Percentiles rank a stretch among this genome's conserved stretches.
Conservation (phyloP, 2,329 filamentous ascomycete species). For the Conoideocrella luteorostrata region DNA sequence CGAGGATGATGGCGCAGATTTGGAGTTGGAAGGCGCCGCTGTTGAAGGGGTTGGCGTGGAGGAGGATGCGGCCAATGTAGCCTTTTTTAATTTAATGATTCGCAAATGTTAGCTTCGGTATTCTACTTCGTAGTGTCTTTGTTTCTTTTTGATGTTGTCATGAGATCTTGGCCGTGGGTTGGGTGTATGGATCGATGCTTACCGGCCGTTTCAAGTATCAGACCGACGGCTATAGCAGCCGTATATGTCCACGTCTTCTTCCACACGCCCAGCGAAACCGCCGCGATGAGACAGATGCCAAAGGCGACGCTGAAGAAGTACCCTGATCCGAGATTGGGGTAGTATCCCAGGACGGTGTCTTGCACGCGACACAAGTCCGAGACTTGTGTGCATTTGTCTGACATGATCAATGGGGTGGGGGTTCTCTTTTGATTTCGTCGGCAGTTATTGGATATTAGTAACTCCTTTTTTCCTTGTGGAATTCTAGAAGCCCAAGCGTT, state of each 20-base stretch:
- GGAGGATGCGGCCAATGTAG: constrained; percentile 45
- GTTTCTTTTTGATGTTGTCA: too few relatives aligned
- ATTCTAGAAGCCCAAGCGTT: too few relatives aligned
- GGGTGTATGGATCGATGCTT: too few relatives aligned
- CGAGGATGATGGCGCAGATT: constrained; percentile 53
- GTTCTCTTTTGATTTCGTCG: too few relatives aligned
- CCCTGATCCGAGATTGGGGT: constrained; percentile 50
- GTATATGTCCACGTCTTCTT: constrained; percentile 51
- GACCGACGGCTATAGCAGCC: constrained; percentile 40
- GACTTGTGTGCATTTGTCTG: constrained; percentile 20
- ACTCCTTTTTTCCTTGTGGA: too few relatives aligned
- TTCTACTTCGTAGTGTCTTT: too few relatives aligned
- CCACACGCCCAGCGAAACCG: constrained; percentile 38
- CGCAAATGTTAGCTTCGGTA: too few relatives aligned
- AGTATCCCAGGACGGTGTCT: constrained; percentile 49
- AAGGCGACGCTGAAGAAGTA: constrained; percentile 47
- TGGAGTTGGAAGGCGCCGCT: constrained; percentile 49
- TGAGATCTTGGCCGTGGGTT: too few relatives aligned
- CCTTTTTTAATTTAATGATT: too few relatives aligned
- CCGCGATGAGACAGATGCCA: constrained; percentile 34
- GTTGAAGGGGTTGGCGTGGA: constrained; percentile 50
- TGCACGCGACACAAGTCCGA: constrained; percentile 41
- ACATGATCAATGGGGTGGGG: too few relatives aligned
- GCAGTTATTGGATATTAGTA: too few relatives aligned
- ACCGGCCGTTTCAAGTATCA: constrained; percentile 46